Evolutionary conservation across 352 stramenopile species (phyloP), one percentile per base, ranked within the genome.

Genomic region (Phytophthora melonis): DNA sequence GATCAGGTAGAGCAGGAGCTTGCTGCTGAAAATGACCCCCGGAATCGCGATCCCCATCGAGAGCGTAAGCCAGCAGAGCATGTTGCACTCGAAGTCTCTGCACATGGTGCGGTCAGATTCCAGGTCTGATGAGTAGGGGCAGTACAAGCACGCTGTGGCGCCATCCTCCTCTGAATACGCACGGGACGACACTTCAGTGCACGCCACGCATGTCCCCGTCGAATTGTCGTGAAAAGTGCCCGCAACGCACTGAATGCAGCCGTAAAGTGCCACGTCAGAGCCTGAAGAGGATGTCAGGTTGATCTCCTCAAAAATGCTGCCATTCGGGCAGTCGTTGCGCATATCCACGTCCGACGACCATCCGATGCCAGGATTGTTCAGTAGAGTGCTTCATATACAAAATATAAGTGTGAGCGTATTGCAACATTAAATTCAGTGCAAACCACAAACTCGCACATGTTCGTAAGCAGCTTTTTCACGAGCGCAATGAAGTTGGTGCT

Each of bases 11-110:
- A 91, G 50, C 39, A 89, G 56, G 6, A 88, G 81, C 21, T 90
- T 91, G 68, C 78, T 79, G 41, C 80, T 69, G 50, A 91, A 86
- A 50, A 93, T 81, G 18, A 87, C 39, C 1, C 83, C 43, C 1
- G 86, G 83, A 49, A 93, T 77, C 9, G 75, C 64, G 11, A 91
- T 74, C 1, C 72, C 86, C 45, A 91, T 73, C 13, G 75, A 71
- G 25, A 93, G 72, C 10, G 86, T 93, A n/a, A 91, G 57, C 86
- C 86, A 93, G 65, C 86, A 93, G 10, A 83, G 77, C 3, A 66
- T 65, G 58, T 89, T 93, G 57, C 86, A 93, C 30, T 62, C 30
- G 45, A 93, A 91, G 16, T 72, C 50, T 34, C 76, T 65, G 66
- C 86, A 93, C 21, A 73, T 45, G 9, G 81, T 81, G 18, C 68